phyloP scores from a whole-genome alignment of 345 rosid genomes.

The Aegle marmelos region DNA sequence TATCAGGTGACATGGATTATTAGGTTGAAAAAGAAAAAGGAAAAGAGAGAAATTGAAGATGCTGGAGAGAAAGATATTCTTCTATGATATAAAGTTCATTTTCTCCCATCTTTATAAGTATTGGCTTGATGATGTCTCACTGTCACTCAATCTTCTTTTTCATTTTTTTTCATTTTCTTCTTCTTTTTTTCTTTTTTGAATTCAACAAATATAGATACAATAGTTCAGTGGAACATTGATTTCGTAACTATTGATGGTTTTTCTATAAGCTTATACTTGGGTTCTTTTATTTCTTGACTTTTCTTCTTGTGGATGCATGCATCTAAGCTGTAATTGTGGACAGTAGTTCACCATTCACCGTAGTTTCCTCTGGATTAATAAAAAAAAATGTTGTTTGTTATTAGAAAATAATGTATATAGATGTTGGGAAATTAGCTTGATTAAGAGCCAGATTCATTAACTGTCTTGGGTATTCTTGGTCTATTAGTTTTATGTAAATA shows the following conservation, averaged over 20 bases:
- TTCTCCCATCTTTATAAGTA: neutral
- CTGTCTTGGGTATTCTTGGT: neutral
- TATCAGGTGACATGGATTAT: neutral
- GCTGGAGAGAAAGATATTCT: neutral
- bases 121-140: neutral
- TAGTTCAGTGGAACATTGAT: neutral
- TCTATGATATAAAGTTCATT: neutral
- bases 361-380: neutral
- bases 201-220: neutral
- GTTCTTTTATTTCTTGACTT: neutral
- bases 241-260: neutral
- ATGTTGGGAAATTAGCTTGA: neutral
- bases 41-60: neutral
- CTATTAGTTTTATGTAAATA: neutral
- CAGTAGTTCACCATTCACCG: neutral
- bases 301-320: neutral
- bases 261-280: neutral
- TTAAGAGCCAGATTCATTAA: neutral
- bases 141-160: neutral
- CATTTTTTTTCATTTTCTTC: no score
- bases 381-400: neutral
- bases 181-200: neutral
- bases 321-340: neutral
- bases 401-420: neutral
- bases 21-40: neutral